Conservation (phyloP, 345 rosid species). For the Sisymbrium altissimum region DNA sequence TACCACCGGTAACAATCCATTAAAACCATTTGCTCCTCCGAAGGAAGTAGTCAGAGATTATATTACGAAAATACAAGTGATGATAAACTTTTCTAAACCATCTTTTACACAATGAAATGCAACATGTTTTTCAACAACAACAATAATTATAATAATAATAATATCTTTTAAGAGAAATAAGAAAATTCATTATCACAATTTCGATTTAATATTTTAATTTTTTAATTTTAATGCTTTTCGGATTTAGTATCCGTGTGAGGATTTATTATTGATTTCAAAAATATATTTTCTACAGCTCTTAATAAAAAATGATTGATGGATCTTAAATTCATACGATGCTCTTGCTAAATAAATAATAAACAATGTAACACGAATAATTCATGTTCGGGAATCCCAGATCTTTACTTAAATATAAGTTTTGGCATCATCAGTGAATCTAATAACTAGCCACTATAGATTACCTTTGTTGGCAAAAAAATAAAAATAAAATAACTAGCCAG, state of each 20-base stretch:
- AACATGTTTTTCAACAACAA: not conserved
- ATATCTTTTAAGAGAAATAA: not conserved
- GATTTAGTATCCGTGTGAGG: not conserved
- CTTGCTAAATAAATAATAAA: not conserved
- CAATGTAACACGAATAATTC: not conserved
- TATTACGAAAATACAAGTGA: not conserved
- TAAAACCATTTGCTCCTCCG: not conserved
- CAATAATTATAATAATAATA: not conserved
- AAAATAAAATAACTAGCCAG: not conserved
- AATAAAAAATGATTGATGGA: not conserved
- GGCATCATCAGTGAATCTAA: not conserved
- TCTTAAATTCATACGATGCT: not conserved
- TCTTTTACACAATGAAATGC: not conserved
- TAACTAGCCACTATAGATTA: not conserved
- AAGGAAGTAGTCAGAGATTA: not conserved
- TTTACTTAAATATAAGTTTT: not conserved
- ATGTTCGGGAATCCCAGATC: not conserved
- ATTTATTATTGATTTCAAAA: not conserved
- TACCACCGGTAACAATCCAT: not conserved
- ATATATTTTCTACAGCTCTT: not conserved
- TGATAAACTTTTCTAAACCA: not conserved
- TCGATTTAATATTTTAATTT: too few relatives aligned
- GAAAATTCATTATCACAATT: not conserved
- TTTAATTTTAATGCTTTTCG: not conserved
- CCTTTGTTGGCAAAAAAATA: too few relatives aligned